Evolutionary conservation across 495 filamentous ascomycete species (phyloP).

Genomic region (Pseudevernia furfuracea): DNA sequence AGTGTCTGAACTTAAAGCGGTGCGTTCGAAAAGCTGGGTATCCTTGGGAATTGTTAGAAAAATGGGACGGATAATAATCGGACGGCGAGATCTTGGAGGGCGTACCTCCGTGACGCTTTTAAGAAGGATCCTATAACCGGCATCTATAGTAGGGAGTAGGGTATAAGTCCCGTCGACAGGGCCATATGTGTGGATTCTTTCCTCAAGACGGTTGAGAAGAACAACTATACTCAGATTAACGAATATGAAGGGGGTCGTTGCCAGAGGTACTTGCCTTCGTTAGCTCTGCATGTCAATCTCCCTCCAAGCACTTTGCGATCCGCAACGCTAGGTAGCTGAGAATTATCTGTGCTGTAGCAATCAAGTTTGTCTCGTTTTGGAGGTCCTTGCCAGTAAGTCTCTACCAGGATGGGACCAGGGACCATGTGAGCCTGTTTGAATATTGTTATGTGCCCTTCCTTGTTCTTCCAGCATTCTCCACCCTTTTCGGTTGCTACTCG

Average conservation of each 20-base stretch:
- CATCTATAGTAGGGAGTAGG: slow-evolving; percentile 8
- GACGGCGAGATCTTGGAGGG: not conserved
- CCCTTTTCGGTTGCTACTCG: slow-evolving; percentile 10
- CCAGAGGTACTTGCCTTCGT: not conserved
- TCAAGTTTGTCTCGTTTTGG: not conserved
- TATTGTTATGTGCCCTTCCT: slow-evolving; percentile 8
- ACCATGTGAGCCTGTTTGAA: slow-evolving; percentile 7
- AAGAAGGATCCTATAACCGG: slow-evolving; percentile 1
- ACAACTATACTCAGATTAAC: not conserved
- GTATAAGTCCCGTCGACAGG: not conserved
- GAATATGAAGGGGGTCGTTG: not conserved
- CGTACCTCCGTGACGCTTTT: not conserved
- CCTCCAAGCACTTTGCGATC: slow-evolving; percentile 15
- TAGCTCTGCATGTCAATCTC: slow-evolving; percentile 3
- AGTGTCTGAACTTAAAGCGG: not conserved
- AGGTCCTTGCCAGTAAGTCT: slow-evolving; percentile 14
- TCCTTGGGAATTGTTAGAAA: not conserved
- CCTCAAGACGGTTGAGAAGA: not conserved
- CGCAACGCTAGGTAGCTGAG: slow-evolving; percentile 1
- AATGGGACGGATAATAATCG: not conserved
- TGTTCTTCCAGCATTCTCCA: slow-evolving; percentile 12
- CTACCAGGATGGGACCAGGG: slow-evolving; percentile 7
- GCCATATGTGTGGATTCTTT: not conserved
- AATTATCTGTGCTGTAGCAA: not conserved
- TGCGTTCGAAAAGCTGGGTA: not conserved